Conservation (phyloP, 176 grass and related monocot genomes). For the Panicum miliaceum region DNA sequence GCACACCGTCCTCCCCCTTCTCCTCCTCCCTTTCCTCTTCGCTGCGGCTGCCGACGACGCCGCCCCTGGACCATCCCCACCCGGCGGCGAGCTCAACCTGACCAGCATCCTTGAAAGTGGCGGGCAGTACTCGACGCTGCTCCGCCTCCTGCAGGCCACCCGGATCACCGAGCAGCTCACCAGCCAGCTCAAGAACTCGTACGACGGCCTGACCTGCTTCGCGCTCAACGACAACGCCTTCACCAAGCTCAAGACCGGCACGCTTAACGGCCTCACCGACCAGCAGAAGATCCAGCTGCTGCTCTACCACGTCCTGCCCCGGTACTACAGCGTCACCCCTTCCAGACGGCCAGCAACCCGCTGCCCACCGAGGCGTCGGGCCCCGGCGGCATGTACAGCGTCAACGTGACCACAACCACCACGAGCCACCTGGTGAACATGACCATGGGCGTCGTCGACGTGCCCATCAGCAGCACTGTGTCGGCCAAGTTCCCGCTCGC, state of each 20-base stretch:
- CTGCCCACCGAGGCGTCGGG: constrained; percentile 72
- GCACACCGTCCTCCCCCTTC: constrained; percentile 8
- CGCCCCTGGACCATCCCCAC: constrained; percentile 17
- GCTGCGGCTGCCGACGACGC: neutral
- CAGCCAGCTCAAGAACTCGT: constrained; percentile 72
- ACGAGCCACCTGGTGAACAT: constrained; percentile 55
- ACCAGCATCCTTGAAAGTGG: constrained; percentile 55
- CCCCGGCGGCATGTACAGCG: constrained; percentile 50
- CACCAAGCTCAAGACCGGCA: constrained; percentile 47
- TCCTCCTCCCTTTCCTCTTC: constrained; percentile 31
- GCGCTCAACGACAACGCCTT: constrained; percentile 72
- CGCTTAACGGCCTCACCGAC: constrained; percentile 53
- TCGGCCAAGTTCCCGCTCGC: constrained; percentile 50
- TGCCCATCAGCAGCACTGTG: constrained; percentile 49
- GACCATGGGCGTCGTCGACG: constrained; percentile 50
- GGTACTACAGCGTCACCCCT: constrained; percentile 59
- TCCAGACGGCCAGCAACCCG: constrained; percentile 71
- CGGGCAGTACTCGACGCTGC: constrained; percentile 60
- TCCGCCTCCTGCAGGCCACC: constrained; percentile 57
- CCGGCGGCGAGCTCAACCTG: constrained; percentile 45
- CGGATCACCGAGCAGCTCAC: constrained; percentile 51
- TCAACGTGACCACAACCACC: constrained; percentile 64
- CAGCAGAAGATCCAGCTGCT: constrained; percentile 62
- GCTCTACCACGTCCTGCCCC: constrained; percentile 67
- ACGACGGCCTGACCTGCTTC: constrained; percentile 67